Conservation (phyloP, 2,329 filamentous ascomycete species). For the Drechslera avenae region DNA sequence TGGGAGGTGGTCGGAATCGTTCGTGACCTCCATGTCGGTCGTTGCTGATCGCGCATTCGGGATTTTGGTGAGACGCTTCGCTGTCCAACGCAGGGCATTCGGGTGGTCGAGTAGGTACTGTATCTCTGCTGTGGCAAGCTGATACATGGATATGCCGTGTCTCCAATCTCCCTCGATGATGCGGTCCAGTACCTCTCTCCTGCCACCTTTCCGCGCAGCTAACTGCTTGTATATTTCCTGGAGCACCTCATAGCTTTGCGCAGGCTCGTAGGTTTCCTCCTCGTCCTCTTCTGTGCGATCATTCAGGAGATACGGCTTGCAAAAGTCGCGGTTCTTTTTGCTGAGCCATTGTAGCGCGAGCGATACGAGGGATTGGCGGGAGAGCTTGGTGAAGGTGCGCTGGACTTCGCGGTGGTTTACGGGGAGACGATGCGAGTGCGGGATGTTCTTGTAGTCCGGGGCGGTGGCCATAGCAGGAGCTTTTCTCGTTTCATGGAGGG, state of each 20-base stretch:
- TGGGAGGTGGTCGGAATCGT: conserved; percentile 57
- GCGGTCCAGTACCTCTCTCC: conserved; percentile 61
- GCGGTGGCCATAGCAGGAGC: conserved; percentile 59
- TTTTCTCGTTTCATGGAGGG: conserved; percentile 36
- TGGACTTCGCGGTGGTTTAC: conserved; percentile 67
- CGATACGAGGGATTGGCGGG: conserved; percentile 72
- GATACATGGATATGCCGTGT: conserved; percentile 59
- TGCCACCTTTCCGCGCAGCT: conserved; percentile 54
- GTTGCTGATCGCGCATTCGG: conserved; percentile 32
- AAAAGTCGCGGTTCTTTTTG: conserved; percentile 64
- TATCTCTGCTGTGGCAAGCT: conserved; percentile 61
- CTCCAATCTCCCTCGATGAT: conserved; percentile 64
- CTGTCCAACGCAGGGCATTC: conserved; percentile 59
- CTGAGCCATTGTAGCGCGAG: conserved; percentile 80
- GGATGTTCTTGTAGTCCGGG: conserved; percentile 72
- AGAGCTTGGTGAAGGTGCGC: conserved; percentile 71
- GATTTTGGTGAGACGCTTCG: conserved; percentile 53
- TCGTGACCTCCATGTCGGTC: conserved; percentile 46
- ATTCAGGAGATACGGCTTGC: conserved; percentile 61
- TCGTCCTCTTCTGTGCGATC: conserved; percentile 55
- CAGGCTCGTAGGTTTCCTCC: conserved; percentile 70
- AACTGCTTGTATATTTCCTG: conserved; percentile 56
- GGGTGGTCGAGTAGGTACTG: conserved; percentile 61
- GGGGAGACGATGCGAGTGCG: conserved; percentile 72
- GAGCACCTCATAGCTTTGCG: conserved; percentile 68